Percentiles rank a stretch among this genome's conserved stretches.
phyloP scores from a whole-genome alignment of 768 basidiomycete genomes.

The Lentinus brumalis region DNA sequence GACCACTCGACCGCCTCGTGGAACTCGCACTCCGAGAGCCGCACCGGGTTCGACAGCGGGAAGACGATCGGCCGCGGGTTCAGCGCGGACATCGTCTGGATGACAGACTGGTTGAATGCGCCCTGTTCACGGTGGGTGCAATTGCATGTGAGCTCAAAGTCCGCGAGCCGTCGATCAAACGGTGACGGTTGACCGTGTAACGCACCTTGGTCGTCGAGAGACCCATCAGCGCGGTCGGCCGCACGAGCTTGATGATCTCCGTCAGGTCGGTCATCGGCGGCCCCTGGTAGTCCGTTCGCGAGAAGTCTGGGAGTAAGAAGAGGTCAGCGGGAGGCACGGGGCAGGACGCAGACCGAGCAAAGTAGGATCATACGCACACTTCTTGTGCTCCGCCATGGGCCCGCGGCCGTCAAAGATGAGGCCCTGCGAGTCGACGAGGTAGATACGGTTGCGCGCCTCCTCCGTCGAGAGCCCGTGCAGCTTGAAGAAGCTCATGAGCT shows the following conservation, averaged over 20 bases:
- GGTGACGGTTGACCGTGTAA: neutral
- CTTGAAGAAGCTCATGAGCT: slow-evolving; percentile 88
- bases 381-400: slow-evolving; percentile 78
- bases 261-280: slow-evolving; percentile 73
- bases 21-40: slow-evolving; percentile 81
- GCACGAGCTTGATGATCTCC: slow-evolving; percentile 78
- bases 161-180: neutral
- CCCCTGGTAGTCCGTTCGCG: slow-evolving; percentile 77
- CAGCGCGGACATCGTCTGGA: slow-evolving; percentile 74
- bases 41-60: slow-evolving; percentile 88
- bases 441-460: slow-evolving; percentile 77
- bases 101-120: slow-evolving; percentile 73
- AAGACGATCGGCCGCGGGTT: slow-evolving; percentile 90
- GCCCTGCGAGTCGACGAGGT: slow-evolving; percentile 85
- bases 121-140: slow-evolving; percentile 40
- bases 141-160: neutral
- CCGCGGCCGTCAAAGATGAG: slow-evolving; percentile 78
- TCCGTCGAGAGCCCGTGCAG: slow-evolving; percentile 74
- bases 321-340: no score
- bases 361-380: slow-evolving; percentile 41
- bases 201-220: slow-evolving; percentile 79
- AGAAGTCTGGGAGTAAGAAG: slow-evolving; percentile 57
- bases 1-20: slow-evolving; percentile 73
- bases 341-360: neutral
- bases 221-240: slow-evolving; percentile 88